Base-by-base conservation (phyloP, 495 filamentous ascomycete species). In the Tuber borchii region DNA sequence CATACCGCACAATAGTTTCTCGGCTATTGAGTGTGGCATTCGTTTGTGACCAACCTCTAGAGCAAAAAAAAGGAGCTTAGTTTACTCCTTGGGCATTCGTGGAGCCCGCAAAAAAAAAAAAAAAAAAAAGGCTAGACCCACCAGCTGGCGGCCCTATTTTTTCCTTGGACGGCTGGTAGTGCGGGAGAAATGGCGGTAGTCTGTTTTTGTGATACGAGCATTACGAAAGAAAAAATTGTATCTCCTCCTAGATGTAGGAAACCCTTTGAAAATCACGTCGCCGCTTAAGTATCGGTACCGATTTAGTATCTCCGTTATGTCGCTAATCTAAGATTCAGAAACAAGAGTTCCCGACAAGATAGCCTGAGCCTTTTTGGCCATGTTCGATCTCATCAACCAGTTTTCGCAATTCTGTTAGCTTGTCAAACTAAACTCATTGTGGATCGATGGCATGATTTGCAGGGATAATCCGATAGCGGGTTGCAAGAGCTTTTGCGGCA, bases 211-310 rank as follows among this genome's bases (percentile, higher is more conserved):
- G 39, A 40, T 40, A 5, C 39, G 39, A 40, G 39, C 46, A 73
- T 45, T 69, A 37, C 65, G 71, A 48, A 74, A 34, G 45, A 65
- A 46, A 40, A 71, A 43, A 31, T 26, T 37, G 34, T 76, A 74
- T 76, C 68, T 43, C 43, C 70, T 40, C 70, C 22, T 0, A 71
- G 34, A n/a, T 45, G 10, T 42, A n/a, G 70, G 39, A 31, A 71
- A 42, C n/a, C 10, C 37, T 22, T 44, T 16, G 34, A 10, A n/a
- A 26, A n/a, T 44, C 70, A 44, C 20, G 2, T 26, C 26, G 56
- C 26, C 26, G 12, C 56, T 65, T n/a, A 65, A 17, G 26, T 34
- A 17, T 12, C 12, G 26, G 7, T 14, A 22, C 69, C 10, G 10
- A 40, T 6, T 40, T n/a, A n/a, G 34, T 40, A 40, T 40, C 39